Base-by-base conservation (phyloP, 1,139 yeast genomes). In the Hansenula anomala region DNA sequence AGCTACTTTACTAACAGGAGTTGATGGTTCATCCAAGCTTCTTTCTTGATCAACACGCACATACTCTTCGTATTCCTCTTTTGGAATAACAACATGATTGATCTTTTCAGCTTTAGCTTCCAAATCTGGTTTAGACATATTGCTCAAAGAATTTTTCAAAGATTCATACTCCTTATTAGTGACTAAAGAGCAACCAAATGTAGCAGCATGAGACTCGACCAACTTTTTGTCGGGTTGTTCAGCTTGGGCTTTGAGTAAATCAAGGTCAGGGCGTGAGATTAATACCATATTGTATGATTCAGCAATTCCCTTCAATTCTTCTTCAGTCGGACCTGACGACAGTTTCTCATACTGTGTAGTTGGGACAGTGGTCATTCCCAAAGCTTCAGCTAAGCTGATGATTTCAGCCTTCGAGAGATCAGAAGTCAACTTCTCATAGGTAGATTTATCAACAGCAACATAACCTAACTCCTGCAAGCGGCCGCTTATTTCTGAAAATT, bases 201-300 rank as follows among this genome's bases (percentile, higher is more conserved):
- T 46, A 4, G 40, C 45, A 3, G 64, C 63, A 34, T 56, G 47
- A 2, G 43, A 40, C 15, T 48, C 48, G n/a, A 63, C 34, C 7
- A 54, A 38, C 10, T 49, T 47, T 20, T 45, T 47, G 16, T 52
- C 55, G 3, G 66, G 66, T 4, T 45, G 44, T n/a, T 60, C 62
- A 13, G 52, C 54, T 36, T 47, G 66, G 6, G 55, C 48, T 23
- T 37, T 36, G 29, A 49, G 26, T 3, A 32, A 6, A 22, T 46
- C 37, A 20, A 23, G 45, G 10, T 43, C 47, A 12, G 42, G 38
- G 14, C 41, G 39, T 18, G 46, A 32, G 31, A 47, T 22, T 12
- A 38, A 28, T 11, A 35, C 34, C 24, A 34, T 17, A 24, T 31
- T 14, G 9, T 17, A 14, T 14, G 27, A 14, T 26, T 34, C 36